A percentile compares a stretch with the other conserved stretches of the same genome.
phyloP scores from a whole-genome alignment of 768 basidiomycete species.

The Agrocybe pediades region DNA sequence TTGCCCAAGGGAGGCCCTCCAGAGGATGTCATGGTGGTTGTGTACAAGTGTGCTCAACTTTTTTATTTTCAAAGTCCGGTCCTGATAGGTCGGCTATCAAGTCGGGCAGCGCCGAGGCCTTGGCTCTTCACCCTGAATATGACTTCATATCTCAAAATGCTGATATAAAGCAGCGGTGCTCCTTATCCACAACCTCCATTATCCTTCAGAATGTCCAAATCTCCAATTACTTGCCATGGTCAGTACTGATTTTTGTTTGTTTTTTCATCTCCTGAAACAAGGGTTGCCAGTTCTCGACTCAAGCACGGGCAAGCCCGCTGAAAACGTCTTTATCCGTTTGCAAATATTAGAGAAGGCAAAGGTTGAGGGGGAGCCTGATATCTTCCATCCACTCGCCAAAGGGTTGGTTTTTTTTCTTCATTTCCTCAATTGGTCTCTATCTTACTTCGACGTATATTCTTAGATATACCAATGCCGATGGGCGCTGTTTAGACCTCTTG shows the following conservation, averaged over 20 bases:
- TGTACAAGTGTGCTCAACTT: constrained; percentile 16
- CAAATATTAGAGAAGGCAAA: constrained; percentile 46
- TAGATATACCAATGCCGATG: constrained; percentile 79
- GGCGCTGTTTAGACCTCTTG: constrained; percentile 79
- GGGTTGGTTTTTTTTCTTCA: constrained; percentile 48
- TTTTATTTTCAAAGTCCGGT: constrained; percentile 32
- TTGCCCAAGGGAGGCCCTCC: constrained; percentile 76
- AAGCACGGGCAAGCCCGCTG: constrained; percentile 79
- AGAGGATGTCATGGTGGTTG: constrained; percentile 33
- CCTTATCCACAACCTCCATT: background rate
- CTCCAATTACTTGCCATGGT: constrained; percentile 94
- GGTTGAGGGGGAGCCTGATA: constrained; percentile 35
- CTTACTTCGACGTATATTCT: constrained; percentile 9
- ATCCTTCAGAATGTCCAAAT: constrained; percentile 36
- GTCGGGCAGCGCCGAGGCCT: constrained; percentile 2
- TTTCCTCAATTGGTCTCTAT: background rate
- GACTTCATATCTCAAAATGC: constrained; percentile 10
- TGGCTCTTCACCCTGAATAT: constrained; percentile 2
- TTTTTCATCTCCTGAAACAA: background rate
- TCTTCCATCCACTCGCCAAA: constrained; percentile 55
- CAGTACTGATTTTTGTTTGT: constrained; percentile 14
- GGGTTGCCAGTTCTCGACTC: constrained; percentile 75
- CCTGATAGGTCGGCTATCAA: background rate
- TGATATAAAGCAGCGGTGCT: background rate
- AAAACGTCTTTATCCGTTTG: constrained; percentile 65